Conservation (phyloP, 495 filamentous ascomycete species). For the Talaromyces trachyspermus region DNA sequence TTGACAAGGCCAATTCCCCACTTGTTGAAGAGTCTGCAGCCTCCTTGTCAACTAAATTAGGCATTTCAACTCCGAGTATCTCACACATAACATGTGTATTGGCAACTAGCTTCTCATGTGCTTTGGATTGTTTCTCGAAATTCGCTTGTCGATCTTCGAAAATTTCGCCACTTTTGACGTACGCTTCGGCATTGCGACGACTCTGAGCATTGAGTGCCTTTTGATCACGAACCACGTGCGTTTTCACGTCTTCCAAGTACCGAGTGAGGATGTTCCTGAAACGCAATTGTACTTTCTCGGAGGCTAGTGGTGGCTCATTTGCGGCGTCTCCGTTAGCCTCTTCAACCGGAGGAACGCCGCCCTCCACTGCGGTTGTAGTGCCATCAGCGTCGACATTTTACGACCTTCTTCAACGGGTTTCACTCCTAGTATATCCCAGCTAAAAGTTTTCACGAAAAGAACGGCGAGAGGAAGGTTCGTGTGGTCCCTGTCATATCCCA, state of each 20-base stretch:
- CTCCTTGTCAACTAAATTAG: conserved; percentile 78
- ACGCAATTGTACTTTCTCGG: conserved; percentile 70
- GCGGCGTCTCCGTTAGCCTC: conserved; percentile 21
- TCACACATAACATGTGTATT: conserved; percentile 92
- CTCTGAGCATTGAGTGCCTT: conserved; percentile 74
- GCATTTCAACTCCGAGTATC: conserved; percentile 87
- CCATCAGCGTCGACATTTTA: conserved; percentile 84
- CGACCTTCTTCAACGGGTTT: conserved; percentile 64
- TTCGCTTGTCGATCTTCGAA: conserved; percentile 97
- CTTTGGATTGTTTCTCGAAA: conserved; percentile 86
- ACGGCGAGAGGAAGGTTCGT: conserved; percentile 84
- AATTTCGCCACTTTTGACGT: conserved; percentile 96
- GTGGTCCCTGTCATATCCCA: conserved; percentile 90
- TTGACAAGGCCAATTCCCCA: conserved; percentile 89
- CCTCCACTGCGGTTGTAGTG: conserved; percentile 47
- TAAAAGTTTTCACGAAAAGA: conserved; percentile 90
- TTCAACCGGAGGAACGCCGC: conserved; percentile 36
- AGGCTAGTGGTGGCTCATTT: conserved; percentile 65
- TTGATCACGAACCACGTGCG: conserved; percentile 82
- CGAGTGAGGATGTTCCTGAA: conserved; percentile 83
- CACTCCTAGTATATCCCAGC: conserved; percentile 88
- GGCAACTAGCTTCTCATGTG: conserved; percentile 80
- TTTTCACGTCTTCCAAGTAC: conserved; percentile 91
- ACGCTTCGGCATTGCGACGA: conserved; percentile 92
- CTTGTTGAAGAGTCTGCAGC: conserved; percentile 53